Evolutionary conservation across 2,329 filamentous ascomycete species (phyloP), one percentile per base, ranked within the genome.

Genomic region (Aureobasidium sp.): DNA sequence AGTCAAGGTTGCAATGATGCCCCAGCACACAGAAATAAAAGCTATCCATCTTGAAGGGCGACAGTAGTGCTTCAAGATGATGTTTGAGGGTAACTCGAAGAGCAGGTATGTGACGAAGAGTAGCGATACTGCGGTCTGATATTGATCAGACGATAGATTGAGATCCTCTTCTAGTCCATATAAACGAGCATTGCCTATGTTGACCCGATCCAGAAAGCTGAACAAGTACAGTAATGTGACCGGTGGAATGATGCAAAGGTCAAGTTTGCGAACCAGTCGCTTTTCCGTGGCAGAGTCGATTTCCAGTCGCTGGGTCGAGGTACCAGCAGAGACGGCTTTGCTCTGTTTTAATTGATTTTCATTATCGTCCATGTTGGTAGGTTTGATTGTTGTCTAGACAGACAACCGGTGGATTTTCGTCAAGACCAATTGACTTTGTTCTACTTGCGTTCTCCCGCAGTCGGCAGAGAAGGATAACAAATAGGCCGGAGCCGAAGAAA

Each of bases 221-320:
- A 91, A 84, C 15, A 91, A 77, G 69, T 92, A 93, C 17, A 88
- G 72, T 6, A 82, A 70, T 81, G 88, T 88, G 9, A 88, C 77
- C 21, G 88, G 75, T 2, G 86, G 86, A n/a, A 89, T 79, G 31
- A 89, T 78, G 67, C 81, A 78, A 15, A 77, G 63, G 70, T 89
- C 87, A 37, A 89, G 73, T 71, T 87, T 89, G 60, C 82, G 77
- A 45, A 88, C 75, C 23, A 89, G 75, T 64, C 77, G 79, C 42
- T 55, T 57, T 27, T 61, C 50, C 7, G 42, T 21, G 21, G 10
- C 50, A 15, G 59, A 42, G 13, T 61, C 59, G n/a, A 61, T 49
- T 21, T 60, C 50, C 29, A 60, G 31, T 19, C n/a, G 42, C 23
- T 47, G 43, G 11, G 42, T 31, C 5, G 42, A 47, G 25, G 42